Evolutionary conservation across 2,329 filamentous ascomycete species (phyloP).

Genomic region (Epichloe gansuensis): DNA sequence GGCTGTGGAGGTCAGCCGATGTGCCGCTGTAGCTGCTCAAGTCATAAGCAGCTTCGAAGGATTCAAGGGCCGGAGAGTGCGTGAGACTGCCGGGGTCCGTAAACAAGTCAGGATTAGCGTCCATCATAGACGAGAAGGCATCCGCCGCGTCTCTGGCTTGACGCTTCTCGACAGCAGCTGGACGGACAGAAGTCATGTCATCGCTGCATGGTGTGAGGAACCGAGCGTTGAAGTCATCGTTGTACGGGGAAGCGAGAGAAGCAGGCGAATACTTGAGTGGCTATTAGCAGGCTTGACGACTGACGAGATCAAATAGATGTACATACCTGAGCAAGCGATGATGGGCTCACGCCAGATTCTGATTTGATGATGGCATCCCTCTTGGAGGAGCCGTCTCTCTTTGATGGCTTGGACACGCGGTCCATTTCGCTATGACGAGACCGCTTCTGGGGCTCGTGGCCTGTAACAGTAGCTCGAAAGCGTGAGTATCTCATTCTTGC

Average conservation of each 20-base stretch:
- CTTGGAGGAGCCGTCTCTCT: slow-evolving; percentile 21
- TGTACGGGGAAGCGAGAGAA: slow-evolving; percentile 26
- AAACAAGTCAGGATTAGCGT: slow-evolving; percentile 17
- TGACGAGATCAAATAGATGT: background rate
- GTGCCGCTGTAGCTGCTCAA: slow-evolving; percentile 23
- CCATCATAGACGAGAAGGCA: slow-evolving; percentile 7
- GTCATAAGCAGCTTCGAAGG: slow-evolving; percentile 29
- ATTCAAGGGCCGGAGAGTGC: slow-evolving; percentile 24
- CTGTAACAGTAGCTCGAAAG: slow-evolving; percentile 35
- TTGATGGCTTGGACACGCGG: slow-evolving; percentile 32
- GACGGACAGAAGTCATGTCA: slow-evolving; percentile 26
- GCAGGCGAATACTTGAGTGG: slow-evolving; percentile 23
- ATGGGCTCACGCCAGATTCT: slow-evolving; percentile 21
- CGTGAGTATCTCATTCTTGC: slow-evolving; percentile 49
- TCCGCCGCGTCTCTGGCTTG: slow-evolving; percentile 1
- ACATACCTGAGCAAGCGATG: slow-evolving; percentile 19
- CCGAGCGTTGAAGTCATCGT: slow-evolving; percentile 25
- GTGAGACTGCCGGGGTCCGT: slow-evolving; percentile 16
- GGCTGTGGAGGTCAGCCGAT: slow-evolving; percentile 18
- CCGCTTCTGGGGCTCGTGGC: slow-evolving; percentile 35
- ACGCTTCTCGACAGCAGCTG: slow-evolving; percentile 17
- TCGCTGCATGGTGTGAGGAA: slow-evolving; percentile 45
- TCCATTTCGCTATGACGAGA: slow-evolving; percentile 30
- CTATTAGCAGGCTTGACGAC: background rate
- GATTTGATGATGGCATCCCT: slow-evolving; percentile 29